Base-by-base conservation (phyloP, 139 green algal species). In the Penium margaritaceum region DNA sequence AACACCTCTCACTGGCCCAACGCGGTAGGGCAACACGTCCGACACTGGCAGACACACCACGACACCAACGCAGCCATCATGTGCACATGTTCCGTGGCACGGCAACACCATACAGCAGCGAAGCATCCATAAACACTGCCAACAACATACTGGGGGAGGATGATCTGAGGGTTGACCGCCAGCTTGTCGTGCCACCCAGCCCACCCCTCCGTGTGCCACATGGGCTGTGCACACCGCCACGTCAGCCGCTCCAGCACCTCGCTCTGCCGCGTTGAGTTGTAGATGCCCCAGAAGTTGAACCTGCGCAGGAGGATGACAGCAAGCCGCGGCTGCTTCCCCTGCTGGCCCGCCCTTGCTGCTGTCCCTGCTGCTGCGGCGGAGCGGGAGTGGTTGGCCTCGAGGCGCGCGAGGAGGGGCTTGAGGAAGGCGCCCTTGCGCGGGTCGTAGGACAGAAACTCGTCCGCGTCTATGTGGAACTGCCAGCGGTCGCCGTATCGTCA, bases 391-490 rank as follows among this genome's bases (percentile, higher is more conserved):
- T 60, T 60, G 51, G 30, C 24, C 51, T 60, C 51, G n/a, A 60
- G 51, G 51, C 51, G 51, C 0, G 51, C 51, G 3, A 60, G 51
- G 24, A 60, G 51, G 24, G 51, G 51, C 51, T 60, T 60, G 51
- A 60, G 51, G 51, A 60, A 60, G 15, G 14, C 51, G 5, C 51
- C 51, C 51, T n/a, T 29, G 51, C 51, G 51, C 21, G 51, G 51
- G 24, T 60, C 51, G 51, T 60, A 60, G 24, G 24, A 60, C 44
- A 74, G 4, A 17, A 68, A 67, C 44, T 74, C 67, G 27, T 74
- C 67, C 9, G 17, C 71, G 67, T 74, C 67, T 3, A 67, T 74
- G 67, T 57, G 41, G 19, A 74, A 29, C 33, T 57, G 41, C 67
- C 67, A 74, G 14, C 47, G 4, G 35, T 67, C 33, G 21, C 34